Base-by-base conservation (phyloP, 163 green algal species). In the Trebouxiophyceae sp. region DNA sequence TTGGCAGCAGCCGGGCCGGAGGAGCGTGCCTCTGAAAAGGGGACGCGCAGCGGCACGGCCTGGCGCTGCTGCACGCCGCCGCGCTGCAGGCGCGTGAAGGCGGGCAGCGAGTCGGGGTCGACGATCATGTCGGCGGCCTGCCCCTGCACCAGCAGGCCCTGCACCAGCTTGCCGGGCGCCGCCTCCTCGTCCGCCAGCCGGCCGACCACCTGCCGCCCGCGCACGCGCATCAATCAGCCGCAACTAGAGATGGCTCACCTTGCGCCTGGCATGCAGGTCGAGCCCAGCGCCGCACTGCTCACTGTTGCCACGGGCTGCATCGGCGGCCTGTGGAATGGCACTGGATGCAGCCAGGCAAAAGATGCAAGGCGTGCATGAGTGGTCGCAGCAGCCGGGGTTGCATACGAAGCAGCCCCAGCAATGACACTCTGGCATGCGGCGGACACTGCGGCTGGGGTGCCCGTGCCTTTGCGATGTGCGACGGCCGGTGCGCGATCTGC, bases 21-120 rank as follows among this genome's bases (percentile, higher is more conserved):
- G 23, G 16, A 22, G 5, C 64, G 4, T 54, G 75, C 79, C 70
- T 86, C 66, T 19, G 70, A 63, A 45, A 84, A 86, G 46, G 77
- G 71, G 20, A 61, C 29, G 28, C 50, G 27, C 27, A 88, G 70
- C 7, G 72, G 54, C 8, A 88, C 39, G 12, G 66, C 60, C 77
- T 93, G 86, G 23, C 76, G 75, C 71, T 92, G 87, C 27, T 73
- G 72, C 19, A 93, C 73, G 5, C 63, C 62, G 27, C 83, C 87
- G 30, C 75, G 74, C 63, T 84, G 75, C 32, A 96, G 78, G 69
- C 80, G 83, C 54, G 85, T 93, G 82, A 83, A 93, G 30, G 50
- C 50, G 0, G 78, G 75, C 57, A 96, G 78, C 71, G 95, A 87
- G 1, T 84, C 73, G 2, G 84, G 80, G 34, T 83, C 66, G 77